Evolutionary conservation across 352 stramenopile genomes (phyloP).

Genomic region (Pythium brachiatum): DNA sequence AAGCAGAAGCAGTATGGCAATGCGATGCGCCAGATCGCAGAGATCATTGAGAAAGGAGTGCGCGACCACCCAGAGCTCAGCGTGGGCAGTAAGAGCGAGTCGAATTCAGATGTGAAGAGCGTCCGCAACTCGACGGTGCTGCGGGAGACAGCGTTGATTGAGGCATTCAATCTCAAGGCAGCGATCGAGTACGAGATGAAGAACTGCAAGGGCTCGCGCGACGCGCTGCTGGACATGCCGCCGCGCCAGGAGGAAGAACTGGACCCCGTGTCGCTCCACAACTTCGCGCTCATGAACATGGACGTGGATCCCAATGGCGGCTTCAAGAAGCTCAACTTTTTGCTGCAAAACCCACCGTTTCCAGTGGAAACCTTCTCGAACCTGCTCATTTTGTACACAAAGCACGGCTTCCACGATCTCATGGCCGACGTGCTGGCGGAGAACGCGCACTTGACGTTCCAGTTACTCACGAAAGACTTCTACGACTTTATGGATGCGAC

Average conservation of each 20-base stretch:
- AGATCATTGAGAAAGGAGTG: slow-evolving; percentile 93
- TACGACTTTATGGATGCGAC: slow-evolving; percentile 96
- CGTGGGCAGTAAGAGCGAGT: slow-evolving; percentile 90
- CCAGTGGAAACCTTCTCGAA: slow-evolving; percentile 96
- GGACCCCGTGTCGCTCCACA: slow-evolving; percentile 89
- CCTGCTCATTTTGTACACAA: slow-evolving; percentile 93
- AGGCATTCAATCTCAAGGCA: slow-evolving; percentile 95
- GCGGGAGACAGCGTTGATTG: slow-evolving; percentile 90
- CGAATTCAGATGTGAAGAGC: slow-evolving; percentile 82
- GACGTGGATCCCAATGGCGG: slow-evolving; percentile 90
- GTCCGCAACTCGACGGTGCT: slow-evolving; percentile 93
- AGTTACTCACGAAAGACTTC: slow-evolving; percentile 92
- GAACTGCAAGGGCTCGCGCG: slow-evolving; percentile 81
- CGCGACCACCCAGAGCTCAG: slow-evolving; percentile 92
- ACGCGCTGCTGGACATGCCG: slow-evolving; percentile 93
- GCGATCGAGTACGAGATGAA: slow-evolving; percentile 96
- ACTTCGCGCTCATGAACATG: slow-evolving; percentile 93
- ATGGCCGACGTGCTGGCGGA: slow-evolving; percentile 95
- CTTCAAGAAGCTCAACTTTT: slow-evolving; percentile 95
- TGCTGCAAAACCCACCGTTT: slow-evolving; percentile 94
- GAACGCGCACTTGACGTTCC: slow-evolving; percentile 92
- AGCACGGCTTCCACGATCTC: slow-evolving; percentile 94
- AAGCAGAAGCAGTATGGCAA: slow-evolving; percentile 89
- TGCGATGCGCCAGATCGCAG: slow-evolving; percentile 89
- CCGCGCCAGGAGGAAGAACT: slow-evolving; percentile 90